Evolutionary conservation across 768 basidiomycete genomes (phyloP).

Genomic region (Lactarius indigo): DNA sequence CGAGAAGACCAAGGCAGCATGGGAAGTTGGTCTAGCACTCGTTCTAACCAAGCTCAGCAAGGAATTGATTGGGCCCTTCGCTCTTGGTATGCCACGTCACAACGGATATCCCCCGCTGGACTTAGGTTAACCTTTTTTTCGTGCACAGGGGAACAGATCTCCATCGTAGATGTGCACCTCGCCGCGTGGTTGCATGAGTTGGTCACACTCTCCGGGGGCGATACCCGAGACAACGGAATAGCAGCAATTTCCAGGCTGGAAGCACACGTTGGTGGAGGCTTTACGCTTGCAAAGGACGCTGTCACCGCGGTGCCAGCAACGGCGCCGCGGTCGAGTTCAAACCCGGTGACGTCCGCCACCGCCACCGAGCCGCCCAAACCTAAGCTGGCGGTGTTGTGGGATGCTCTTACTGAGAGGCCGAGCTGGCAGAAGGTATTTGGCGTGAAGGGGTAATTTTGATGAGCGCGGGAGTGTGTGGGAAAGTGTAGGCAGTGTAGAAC

Average conservation of each 20-base stretch:
- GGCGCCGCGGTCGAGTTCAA: conserved; percentile 27
- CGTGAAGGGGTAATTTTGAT: not conserved
- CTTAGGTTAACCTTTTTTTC: not conserved
- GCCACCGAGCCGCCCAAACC: conserved; percentile 24
- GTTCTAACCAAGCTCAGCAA: conserved; percentile 48
- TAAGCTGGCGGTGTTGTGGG: conserved; percentile 66
- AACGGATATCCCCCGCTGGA: not conserved
- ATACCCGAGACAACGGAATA: conserved; percentile 47
- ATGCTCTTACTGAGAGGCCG: conserved; percentile 54
- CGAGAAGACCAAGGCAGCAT: conserved; percentile 44
- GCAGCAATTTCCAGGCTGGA: conserved; percentile 50
- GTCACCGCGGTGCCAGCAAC: not conserved
- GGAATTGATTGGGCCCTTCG: conserved; percentile 61
- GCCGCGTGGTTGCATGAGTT: conserved; percentile 70
- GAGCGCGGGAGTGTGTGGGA: not conserved
- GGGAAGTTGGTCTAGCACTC: conserved; percentile 48
- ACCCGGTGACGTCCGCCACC: not conserved
- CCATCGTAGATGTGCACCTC: conserved; percentile 77
- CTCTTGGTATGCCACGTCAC: conserved; percentile 48
- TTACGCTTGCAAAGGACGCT: conserved; percentile 36
- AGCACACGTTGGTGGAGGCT: conserved; percentile 45
- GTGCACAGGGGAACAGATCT: conserved; percentile 76
- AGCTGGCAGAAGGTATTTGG: conserved; percentile 71
- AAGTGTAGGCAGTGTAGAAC: not conserved
- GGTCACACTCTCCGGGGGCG: conserved; percentile 54